A percentile compares a stretch with the other conserved stretches of the same genome.
Evolutionary conservation across 2,329 filamentous ascomycete genomes (phyloP).

Genomic region (Mollisia scopiformis): DNA sequence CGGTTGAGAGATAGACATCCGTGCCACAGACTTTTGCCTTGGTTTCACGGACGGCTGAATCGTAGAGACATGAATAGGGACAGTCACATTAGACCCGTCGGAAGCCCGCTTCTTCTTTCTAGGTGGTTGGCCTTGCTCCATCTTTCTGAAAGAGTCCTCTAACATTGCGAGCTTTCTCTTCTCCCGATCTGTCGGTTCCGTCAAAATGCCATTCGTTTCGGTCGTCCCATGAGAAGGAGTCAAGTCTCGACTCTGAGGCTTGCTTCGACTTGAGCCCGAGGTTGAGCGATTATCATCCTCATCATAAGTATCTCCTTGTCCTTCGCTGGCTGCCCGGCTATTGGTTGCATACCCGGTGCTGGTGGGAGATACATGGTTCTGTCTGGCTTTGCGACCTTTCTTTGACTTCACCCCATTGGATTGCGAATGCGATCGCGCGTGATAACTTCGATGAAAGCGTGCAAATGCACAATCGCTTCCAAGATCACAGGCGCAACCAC

Average conservation of each 20-base stretch:
- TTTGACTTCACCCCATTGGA: constrained; percentile 38
- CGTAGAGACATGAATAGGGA: constrained; percentile 14
- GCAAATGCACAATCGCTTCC: constrained; percentile 65
- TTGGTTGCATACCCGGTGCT: constrained; percentile 65
- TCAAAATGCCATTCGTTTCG: constrained; percentile 55
- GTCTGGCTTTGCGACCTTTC: constrained; percentile 51
- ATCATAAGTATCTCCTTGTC: constrained; percentile 54
- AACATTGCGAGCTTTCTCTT: constrained; percentile 70
- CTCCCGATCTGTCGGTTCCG: constrained; percentile 65
- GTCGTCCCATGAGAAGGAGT: constrained; percentile 58
- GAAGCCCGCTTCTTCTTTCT: constrained; percentile 67
- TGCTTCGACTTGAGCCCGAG: constrained; percentile 59
- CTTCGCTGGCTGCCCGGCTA: constrained; percentile 67
- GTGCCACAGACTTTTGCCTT: constrained; percentile 35
- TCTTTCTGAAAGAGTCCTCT: constrained; percentile 65
- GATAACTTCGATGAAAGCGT: constrained; percentile 63
- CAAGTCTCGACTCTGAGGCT: constrained; percentile 67
- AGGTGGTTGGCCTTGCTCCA: constrained; percentile 59
- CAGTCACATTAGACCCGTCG: constrained; percentile 46
- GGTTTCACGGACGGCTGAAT: constrained; percentile 34
- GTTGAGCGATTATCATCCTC: constrained; percentile 56
- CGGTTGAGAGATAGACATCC: constrained; percentile 29
- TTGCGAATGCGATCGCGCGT: constrained; percentile 52
- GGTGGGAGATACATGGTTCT: constrained; percentile 59
- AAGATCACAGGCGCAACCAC: constrained; percentile 75